Percentiles rank a stretch among this genome's conserved stretches.
phyloP scores from a whole-genome alignment of 1,284 basidiomycete genomes.

The Cutaneotrichosporon cutaneum region DNA sequence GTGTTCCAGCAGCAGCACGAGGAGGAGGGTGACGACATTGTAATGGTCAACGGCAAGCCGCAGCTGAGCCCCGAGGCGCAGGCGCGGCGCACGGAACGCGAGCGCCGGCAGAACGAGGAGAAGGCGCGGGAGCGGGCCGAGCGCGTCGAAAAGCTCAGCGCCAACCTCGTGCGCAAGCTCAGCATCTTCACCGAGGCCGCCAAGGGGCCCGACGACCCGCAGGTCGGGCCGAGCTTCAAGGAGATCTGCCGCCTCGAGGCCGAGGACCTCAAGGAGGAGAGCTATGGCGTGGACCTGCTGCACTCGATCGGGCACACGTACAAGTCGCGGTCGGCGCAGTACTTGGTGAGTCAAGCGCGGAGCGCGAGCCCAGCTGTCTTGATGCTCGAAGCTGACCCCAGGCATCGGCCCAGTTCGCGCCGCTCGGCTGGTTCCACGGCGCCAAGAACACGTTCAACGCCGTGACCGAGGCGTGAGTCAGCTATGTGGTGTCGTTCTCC shows the following conservation, averaged over 20 bases:
- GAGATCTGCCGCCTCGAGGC: slow-evolving; percentile 80
- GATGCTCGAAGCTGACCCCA: slow-evolving; percentile 43
- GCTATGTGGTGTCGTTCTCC: not conserved
- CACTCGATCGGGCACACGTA: slow-evolving; percentile 92
- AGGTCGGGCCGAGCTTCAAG: slow-evolving; percentile 56
- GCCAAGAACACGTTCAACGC: slow-evolving; percentile 92
- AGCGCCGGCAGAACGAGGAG: slow-evolving; percentile 74
- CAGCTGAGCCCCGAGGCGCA: slow-evolving; percentile 78
- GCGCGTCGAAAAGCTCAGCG: slow-evolving; percentile 76
- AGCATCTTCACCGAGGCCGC: slow-evolving; percentile 91
- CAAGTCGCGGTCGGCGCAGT: slow-evolving; percentile 67
- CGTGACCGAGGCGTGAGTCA: slow-evolving; percentile 81
- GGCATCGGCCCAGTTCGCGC: slow-evolving; percentile 60
- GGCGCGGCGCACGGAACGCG: slow-evolving; percentile 64
- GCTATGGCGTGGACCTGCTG: slow-evolving; percentile 88
- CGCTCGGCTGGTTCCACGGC: slow-evolving; percentile 79
- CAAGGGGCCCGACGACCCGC: slow-evolving; percentile 64
- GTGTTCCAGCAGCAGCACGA: slow-evolving; percentile 89
- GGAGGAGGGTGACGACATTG: slow-evolving; percentile 53
- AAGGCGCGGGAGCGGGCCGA: slow-evolving; percentile 77
- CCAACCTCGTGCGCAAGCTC: slow-evolving; percentile 81
- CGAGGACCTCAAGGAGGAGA: slow-evolving; percentile 84
- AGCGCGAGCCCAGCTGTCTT: not conserved
- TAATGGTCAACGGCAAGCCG: slow-evolving; percentile 51
- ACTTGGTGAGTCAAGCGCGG: slow-evolving; percentile 36